Conservation (phyloP, 352 stramenopile species). For the Phytophthora tubulina region DNA sequence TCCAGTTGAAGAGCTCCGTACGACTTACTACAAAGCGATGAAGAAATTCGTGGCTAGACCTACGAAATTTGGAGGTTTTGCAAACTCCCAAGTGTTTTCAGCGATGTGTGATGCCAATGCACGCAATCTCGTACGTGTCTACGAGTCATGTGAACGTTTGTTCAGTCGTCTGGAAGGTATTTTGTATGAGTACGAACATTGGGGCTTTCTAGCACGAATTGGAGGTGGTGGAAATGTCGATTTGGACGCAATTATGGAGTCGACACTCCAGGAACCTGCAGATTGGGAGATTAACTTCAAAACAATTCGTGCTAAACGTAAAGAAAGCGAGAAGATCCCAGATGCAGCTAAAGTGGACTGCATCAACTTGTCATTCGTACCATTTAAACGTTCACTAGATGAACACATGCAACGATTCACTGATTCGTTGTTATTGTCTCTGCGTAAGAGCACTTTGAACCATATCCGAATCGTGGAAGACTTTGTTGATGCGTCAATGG, state of each 20-base stretch:
- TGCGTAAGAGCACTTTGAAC: conserved; percentile 84
- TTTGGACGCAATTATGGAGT: conserved; percentile 86
- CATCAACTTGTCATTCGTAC: conserved; percentile 84
- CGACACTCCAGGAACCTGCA: conserved; percentile 62
- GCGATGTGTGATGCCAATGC: conserved; percentile 93
- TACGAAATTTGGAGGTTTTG: conserved; percentile 90
- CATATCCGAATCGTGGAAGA: conserved; percentile 89
- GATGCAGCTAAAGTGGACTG: conserved; percentile 94
- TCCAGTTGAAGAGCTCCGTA: conserved; percentile 92
- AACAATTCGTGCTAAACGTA: conserved; percentile 87
- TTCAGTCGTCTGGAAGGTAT: conserved; percentile 86
- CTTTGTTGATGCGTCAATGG: conserved; percentile 91
- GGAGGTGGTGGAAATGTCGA: conserved; percentile 59
- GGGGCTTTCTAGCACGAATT: conserved; percentile 69
- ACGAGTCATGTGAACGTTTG: conserved; percentile 92
- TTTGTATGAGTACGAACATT: conserved; percentile 84
- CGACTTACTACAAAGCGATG: conserved; percentile 96
- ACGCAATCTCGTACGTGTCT: conserved; percentile 89
- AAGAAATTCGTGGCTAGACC: conserved; percentile 96
- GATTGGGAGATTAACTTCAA: conserved; percentile 95
- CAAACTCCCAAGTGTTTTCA: conserved; percentile 85
- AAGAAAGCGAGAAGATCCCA: conserved; percentile 93
- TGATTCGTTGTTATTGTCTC: conserved; percentile 85
- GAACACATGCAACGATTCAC: conserved; percentile 89
- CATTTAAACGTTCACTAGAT: conserved; percentile 91